These are phyloP conservation scores for Serendipita sp. DNA, from an alignment of 1,284 basidiomycete species.

Conservation along the genomic window DNA sequence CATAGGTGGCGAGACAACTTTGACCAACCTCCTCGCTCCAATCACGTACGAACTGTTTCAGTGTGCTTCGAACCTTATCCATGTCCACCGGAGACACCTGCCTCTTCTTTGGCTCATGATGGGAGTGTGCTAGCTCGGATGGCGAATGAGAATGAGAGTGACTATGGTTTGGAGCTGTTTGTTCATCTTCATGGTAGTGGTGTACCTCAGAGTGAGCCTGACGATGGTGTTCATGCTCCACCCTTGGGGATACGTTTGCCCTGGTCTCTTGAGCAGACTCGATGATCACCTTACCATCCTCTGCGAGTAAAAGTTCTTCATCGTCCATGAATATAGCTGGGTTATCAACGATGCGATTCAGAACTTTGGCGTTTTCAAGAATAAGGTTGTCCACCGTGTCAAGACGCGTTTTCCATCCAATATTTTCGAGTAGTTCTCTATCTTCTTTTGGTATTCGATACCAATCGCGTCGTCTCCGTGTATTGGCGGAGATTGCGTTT, in stretches of 20 bases:
- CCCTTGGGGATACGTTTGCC: neutral
- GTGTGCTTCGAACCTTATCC: conserved; percentile 78
- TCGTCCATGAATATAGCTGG: conserved; percentile 51
- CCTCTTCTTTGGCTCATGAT: conserved; percentile 19
- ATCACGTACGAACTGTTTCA: conserved; percentile 83
- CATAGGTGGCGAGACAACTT: neutral
- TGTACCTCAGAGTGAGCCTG: conserved; percentile 10
- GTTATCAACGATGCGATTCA: conserved; percentile 48
- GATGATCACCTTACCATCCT: neutral
- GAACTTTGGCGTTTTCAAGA: conserved; percentile 51
- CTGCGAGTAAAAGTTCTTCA: conserved; percentile 9
- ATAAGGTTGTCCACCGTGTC: conserved; percentile 56
- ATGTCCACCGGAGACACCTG: conserved; percentile 40
- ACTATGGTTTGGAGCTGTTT: neutral
- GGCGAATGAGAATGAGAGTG: conserved; percentile 5
- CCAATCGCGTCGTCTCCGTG: conserved; percentile 58
- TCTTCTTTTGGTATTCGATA: conserved; percentile 46
- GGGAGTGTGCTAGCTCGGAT: conserved; percentile 10
- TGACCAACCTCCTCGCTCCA: conserved; percentile 66
- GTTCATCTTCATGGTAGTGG: neutral
- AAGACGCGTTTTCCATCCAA: conserved; percentile 57
- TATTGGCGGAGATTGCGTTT: conserved; percentile 61
- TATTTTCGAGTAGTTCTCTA: conserved; percentile 38
- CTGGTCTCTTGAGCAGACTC: no score
- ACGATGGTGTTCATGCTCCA: conserved; percentile 19